A percentile compares a stretch with the other conserved stretches of the same genome.
phyloP scores from a whole-genome alignment of 1,284 basidiomycete genomes.

The Gomphus sp. region DNA sequence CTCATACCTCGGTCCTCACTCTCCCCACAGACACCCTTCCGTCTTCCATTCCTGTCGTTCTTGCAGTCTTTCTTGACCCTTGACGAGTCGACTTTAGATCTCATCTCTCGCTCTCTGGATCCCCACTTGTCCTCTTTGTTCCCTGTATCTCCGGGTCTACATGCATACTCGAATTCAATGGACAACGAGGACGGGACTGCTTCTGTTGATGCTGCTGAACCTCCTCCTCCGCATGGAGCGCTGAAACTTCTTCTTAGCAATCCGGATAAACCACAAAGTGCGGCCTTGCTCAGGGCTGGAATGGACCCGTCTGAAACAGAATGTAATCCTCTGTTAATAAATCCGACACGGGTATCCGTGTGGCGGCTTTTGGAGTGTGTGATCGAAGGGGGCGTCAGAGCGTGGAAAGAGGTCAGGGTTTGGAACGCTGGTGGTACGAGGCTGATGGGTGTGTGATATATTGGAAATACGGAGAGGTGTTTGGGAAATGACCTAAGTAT shows the following conservation, averaged over 20 bases:
- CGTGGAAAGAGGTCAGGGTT: neutral
- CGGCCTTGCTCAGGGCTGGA: neutral
- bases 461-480: too few relatives aligned
- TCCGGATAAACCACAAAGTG: neutral
- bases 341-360: neutral
- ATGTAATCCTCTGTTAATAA: neutral
- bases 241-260: neutral
- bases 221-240: neutral
- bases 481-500: too few relatives aligned
- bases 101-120: conserved; percentile 1
- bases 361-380: neutral
- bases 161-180: neutral
- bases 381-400: neutral
- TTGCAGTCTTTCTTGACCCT: neutral
- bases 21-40: neutral
- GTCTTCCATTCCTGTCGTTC: neutral
- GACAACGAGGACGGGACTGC: neutral
- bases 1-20: neutral
- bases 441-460: neutral
- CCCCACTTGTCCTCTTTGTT: neutral
- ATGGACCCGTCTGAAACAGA: neutral
- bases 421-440: neutral
- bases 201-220: neutral
- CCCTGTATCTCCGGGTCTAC: neutral
- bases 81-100: conserved; percentile 1